Percentiles rank a stretch among this genome's conserved stretches.
phyloP scores from a whole-genome alignment of 2,329 filamentous ascomycete genomes.

The Kalmusia sp. region DNA sequence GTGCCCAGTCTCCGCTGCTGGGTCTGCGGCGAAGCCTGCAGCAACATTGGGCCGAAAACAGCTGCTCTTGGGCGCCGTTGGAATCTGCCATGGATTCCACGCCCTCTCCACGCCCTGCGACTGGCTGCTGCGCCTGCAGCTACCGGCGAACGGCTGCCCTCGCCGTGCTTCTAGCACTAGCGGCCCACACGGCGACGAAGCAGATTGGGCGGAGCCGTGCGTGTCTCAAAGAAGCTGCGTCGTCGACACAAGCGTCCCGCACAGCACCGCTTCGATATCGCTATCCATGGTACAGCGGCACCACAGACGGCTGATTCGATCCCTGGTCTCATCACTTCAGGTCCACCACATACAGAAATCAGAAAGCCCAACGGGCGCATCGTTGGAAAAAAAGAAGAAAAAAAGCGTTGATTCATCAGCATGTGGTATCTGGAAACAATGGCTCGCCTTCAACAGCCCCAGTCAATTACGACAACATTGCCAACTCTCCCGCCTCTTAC shows the following conservation, averaged over 20 bases:
- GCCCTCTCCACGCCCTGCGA: conserved; percentile 11
- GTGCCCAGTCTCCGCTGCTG: background rate
- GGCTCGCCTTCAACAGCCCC: background rate
- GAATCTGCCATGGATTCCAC: too few species aligned
- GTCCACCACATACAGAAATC: background rate
- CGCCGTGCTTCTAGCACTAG: conserved; percentile 4
- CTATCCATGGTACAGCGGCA: conserved; percentile 7
- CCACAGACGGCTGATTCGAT: background rate
- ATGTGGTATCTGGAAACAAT: too few species aligned
- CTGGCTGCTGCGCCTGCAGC: conserved; percentile 12
- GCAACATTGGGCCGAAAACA: background rate
- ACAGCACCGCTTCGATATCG: background rate
- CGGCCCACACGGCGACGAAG: conserved; percentile 6
- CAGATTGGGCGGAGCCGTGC: background rate
- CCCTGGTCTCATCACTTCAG: conserved; percentile 7
- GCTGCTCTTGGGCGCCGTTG: background rate
- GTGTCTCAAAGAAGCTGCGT: background rate
- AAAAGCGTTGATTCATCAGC: too few species aligned
- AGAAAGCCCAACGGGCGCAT: too few species aligned
- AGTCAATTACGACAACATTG: background rate
- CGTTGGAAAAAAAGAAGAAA: too few species aligned
- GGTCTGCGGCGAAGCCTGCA: conserved; percentile 1
- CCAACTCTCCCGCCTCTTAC: background rate
- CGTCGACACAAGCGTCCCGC: background rate
- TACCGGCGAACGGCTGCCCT: background rate